These are phyloP conservation scores for Macadamia integrifolia DNA, from an alignment of 164 flowering plant genomes.

Conservation along the genomic window DNA sequence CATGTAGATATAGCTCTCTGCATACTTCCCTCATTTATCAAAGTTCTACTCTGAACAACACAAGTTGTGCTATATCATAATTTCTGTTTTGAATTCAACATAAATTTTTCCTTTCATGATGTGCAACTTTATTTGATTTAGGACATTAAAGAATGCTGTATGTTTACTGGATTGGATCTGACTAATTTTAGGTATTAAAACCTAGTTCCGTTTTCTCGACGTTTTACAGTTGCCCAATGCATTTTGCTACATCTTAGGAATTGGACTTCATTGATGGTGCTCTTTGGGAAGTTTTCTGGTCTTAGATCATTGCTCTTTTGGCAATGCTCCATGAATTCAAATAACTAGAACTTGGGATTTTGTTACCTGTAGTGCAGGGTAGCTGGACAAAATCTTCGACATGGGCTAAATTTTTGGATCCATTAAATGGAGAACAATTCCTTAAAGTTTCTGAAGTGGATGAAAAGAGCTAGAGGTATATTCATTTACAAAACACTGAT, in stretches of 20 bases:
- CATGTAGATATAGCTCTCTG: too few species aligned
- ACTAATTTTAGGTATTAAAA: neutral
- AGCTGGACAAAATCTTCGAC: slow-evolving; percentile 65
- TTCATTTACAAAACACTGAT: neutral
- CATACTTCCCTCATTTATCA: too few species aligned
- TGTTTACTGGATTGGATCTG: neutral
- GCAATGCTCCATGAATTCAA: neutral
- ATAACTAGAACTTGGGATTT: neutral
- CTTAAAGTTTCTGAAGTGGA: slow-evolving; percentile 83
- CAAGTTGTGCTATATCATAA: too few species aligned
- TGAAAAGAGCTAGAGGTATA: slow-evolving; percentile 63
- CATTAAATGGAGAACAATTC: slow-evolving; percentile 91
- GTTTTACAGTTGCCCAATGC: neutral
- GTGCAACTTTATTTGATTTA: neutral
- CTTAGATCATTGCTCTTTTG: neutral
- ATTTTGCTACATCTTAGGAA: neutral
- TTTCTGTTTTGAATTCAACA: neutral
- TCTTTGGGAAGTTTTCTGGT: neutral
- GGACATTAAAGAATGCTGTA: neutral
- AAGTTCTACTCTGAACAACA: too few species aligned
- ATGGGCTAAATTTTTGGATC: slow-evolving; percentile 69
- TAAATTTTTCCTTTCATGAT: neutral
- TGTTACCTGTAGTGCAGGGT: slow-evolving; percentile 65
- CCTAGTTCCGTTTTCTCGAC: neutral
- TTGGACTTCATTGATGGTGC: neutral